Evolutionary conservation across 306 rosid genomes (phyloP).

Genomic region (Prunus mongolica): DNA sequence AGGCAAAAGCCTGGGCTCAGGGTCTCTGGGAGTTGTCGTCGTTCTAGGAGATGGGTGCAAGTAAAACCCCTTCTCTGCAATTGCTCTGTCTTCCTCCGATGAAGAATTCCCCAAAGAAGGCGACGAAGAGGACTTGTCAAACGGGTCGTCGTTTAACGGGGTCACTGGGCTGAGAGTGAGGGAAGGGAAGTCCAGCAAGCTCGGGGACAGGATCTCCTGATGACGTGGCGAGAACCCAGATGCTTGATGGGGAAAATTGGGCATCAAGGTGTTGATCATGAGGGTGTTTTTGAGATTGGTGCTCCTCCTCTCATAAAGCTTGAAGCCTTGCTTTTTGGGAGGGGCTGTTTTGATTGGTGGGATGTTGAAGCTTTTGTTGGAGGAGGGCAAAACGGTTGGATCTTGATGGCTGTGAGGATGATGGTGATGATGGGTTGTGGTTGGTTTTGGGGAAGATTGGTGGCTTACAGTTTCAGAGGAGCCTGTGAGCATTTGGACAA

Average conservation of each 20-base stretch:
- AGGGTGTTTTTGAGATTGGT: conserved; percentile 67
- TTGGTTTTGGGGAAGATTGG: conserved; percentile 30
- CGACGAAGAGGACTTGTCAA: conserved; percentile 59
- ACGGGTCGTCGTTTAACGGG: conserved; percentile 69
- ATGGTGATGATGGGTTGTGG: neutral
- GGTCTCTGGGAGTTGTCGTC: conserved; percentile 56
- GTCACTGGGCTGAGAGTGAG: conserved; percentile 92
- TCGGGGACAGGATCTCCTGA: conserved; percentile 82
- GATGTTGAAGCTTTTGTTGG: conserved; percentile 55
- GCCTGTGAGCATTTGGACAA: conserved; percentile 97
- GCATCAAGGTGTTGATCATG: conserved; percentile 74
- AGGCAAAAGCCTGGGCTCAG: conserved; percentile 73
- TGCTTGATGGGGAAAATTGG: conserved; percentile 41
- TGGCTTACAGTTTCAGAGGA: conserved; percentile 50
- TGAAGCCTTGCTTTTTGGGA: conserved; percentile 70
- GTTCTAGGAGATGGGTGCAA: conserved; percentile 70
- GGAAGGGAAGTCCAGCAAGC: conserved; percentile 78
- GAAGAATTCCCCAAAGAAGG: conserved; percentile 81
- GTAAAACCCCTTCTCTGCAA: conserved; percentile 86
- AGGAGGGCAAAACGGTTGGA: neutral
- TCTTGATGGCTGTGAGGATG: conserved; percentile 1
- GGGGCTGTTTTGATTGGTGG: conserved; percentile 68
- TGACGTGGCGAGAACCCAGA: conserved; percentile 69
- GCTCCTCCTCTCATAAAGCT: conserved; percentile 78
- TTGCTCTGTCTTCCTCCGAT: conserved; percentile 82